Base-by-base conservation (phyloP, 1,284 basidiomycete species). In the Ceratobasidium sp. region DNA sequence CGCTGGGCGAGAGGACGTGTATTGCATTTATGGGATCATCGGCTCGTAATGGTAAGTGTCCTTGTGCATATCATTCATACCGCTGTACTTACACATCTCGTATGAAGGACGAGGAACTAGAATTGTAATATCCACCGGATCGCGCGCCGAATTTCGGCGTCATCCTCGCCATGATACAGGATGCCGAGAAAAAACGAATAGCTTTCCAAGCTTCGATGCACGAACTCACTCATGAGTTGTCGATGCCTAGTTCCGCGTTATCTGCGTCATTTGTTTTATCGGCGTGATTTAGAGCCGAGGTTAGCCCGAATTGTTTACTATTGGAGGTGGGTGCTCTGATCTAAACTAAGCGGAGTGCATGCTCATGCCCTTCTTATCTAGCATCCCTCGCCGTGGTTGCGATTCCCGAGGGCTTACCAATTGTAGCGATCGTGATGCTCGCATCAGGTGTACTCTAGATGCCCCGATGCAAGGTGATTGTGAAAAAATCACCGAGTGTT, bases 291-390 rank as follows among this genome's bases (percentile, higher is more conserved):
- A 99, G 83, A 87, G 90, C 42, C 88, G 96, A n/a, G 90, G 93
- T 15, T 98, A 96, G 96, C 86, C 99, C 12, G 97, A 98, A 70
- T 98, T 99, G 97, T 99, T 99, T 83, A 99, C 97, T 12, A 98
- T 99, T 80, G 97, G 97, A 87, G 95, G 95, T 96, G 82, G 71
- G 89, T 84, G 61, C 3, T 6, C 13, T 26, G 15, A 9, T 38
- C 56, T 3, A 64, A n/a, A 7, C 9, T 70, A 38, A 46, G n/a
- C 15, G n/a, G 38, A 17, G 28, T 38, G 62, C 12, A 20, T 46
- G 15, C n/a, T 46, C 42, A 9, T 23, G 20, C 20, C 13, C 2
- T 65, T 54, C 23, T 65, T 7, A 0, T 66, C 68, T 83, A 96
- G 97, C 98, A 3, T 98, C 96, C 1, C 90, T 99, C 77, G 97